Conservation (phyloP, 257 asterid species). For the Paraleonurus japonicus region DNA sequence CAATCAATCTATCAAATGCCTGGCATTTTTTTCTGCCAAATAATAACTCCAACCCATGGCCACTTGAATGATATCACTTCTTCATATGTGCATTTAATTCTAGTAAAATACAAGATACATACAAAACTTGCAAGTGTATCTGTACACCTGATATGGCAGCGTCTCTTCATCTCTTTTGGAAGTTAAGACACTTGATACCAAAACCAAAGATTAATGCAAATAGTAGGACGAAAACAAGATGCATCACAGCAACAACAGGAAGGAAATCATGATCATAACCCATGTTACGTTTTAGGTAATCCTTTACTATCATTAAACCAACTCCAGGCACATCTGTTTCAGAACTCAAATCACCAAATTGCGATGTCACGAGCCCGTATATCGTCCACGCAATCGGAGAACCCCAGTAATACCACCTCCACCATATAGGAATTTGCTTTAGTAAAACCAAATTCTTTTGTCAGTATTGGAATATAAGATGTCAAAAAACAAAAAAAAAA, state of each 20-base stretch:
- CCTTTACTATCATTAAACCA: slow-evolving; percentile 28
- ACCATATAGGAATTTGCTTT: slow-evolving; percentile 44
- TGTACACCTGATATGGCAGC: too few relatives aligned
- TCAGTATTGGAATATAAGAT: too few relatives aligned
- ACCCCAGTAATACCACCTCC: slow-evolving; percentile 62
- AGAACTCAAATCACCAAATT: slow-evolving; percentile 35
- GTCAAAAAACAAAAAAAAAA: too few relatives aligned
- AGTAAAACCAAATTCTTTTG: not conserved
- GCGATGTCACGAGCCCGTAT: slow-evolving; percentile 43
- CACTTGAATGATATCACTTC: too few relatives aligned
- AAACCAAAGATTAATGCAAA: slow-evolving; percentile 37
- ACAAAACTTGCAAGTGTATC: too few relatives aligned
- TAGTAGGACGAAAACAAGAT: slow-evolving; percentile 39
- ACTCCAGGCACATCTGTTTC: slow-evolving; percentile 40
- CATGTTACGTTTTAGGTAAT: slow-evolving; percentile 25
- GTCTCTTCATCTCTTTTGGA: slow-evolving; percentile 51
- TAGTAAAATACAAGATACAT: too few relatives aligned
- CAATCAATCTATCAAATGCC: too few relatives aligned
- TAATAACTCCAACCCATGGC: too few relatives aligned
- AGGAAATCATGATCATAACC: slow-evolving; percentile 47
- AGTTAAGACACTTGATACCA: slow-evolving; percentile 53
- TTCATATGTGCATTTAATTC: too few relatives aligned
- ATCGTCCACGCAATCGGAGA: slow-evolving; percentile 52
- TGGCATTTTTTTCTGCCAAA: too few relatives aligned
- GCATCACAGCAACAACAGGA: slow-evolving; percentile 40